These are phyloP conservation scores for Paramecium tetraurelia DNA, from an alignment of 73 alveolate genomes.

Conservation along the genomic window DNA sequence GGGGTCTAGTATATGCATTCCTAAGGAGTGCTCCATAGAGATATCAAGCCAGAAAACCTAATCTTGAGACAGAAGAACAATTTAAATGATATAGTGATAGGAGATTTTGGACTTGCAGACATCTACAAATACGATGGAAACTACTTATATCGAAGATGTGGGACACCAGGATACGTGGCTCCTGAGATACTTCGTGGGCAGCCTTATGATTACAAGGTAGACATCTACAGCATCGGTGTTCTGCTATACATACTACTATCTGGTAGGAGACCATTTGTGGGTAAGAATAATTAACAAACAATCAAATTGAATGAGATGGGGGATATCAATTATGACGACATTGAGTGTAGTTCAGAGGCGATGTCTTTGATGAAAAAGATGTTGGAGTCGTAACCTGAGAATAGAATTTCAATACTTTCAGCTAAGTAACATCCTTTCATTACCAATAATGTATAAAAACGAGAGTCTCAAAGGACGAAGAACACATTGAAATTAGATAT, in stretches of 20 bases:
- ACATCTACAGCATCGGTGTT: slow-evolving; percentile 76
- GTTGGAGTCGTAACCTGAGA: not conserved
- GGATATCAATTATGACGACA: not conserved
- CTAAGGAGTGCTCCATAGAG: not conserved
- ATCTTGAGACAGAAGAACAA: not conserved
- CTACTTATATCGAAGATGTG: slow-evolving; percentile 47
- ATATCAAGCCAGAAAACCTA: slow-evolving; percentile 1
- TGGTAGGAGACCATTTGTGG: slow-evolving; percentile 73
- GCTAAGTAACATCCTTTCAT: not conserved
- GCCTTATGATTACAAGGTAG: slow-evolving; percentile 36
- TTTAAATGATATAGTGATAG: slow-evolving; percentile 5
- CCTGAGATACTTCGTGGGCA: not conserved
- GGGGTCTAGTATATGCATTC: slow-evolving; percentile 29
- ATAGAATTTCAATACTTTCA: not conserved
- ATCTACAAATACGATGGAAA: slow-evolving; percentile 41
- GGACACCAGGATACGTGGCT: not conserved
- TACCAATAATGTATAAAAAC: not conserved
- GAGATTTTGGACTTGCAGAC: slow-evolving; percentile 60
- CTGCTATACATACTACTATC: slow-evolving; percentile 69
- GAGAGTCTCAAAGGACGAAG: not conserved
- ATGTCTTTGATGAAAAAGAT: not conserved
- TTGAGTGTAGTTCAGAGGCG: not conserved
- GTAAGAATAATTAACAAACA: not conserved
- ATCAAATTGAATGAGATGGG: not conserved
- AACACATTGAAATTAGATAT: not conserved